Evolutionary conservation across 371 early-diverging fungal species (phyloP), one percentile per base, ranked within the genome.

Genomic region (Mucor racemosus): DNA sequence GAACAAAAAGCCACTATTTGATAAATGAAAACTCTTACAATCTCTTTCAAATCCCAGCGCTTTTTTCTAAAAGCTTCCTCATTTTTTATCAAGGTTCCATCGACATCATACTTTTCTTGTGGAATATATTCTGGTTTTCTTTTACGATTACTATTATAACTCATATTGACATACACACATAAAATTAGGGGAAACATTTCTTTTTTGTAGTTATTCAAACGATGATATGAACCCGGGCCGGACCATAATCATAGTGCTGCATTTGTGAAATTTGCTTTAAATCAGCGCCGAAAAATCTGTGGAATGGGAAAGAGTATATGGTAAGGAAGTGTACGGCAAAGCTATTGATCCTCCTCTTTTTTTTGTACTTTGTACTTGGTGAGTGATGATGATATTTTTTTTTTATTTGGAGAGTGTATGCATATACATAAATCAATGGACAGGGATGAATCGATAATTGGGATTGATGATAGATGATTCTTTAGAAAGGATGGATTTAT

Each of bases 11-110:
- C 48, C 13, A 6, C 7, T 8, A 7, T 13, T 31, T 35, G 17
- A 34, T 17, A 38, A 33, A 59, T 38, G 10, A 57, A 33, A 39
- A 34, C 34, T 14, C 71, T 48, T 78, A 82, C 83, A 60, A 80
- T 80, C 19, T 73, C 76, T 57, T 69, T 74, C 9, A 82, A 66
- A 73, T 80, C 69, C 83, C 83, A 82, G 5, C 59, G 31, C 19
- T 67, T 78, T 40, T 66, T 67, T 58, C 67, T 71, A 9, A 70
- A 39, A 7, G 73, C 74, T 11, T 60, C 71, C 33, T 72, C 74
- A 50, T 78, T 81, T 48, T 65, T 72, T 9, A 81, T 64, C 8
- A 81, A 42, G 5, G 71, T 70, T 0, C 82, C 82, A 55, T 76
- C 77, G 19, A 79, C 65, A 60, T 77, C 77, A 48, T 81, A 81